Base-by-base conservation (phyloP, 192 early-diverging fungal genomes). In the Coemansia sp. region DNA sequence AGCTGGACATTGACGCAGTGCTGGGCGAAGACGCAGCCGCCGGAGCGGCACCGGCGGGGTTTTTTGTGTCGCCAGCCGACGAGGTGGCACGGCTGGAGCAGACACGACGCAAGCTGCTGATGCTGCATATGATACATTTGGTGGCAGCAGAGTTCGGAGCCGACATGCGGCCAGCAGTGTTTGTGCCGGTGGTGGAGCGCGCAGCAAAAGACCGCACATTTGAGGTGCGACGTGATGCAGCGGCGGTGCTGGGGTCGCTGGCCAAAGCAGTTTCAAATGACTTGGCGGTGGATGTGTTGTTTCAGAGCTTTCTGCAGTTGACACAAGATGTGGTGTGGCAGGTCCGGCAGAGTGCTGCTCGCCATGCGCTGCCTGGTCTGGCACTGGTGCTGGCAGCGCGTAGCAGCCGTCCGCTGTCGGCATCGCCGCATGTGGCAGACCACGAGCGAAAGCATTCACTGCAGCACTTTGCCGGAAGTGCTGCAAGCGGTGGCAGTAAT, bases 161-260 rank as follows among this genome's bases (percentile, higher is more conserved):
- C 0, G 43, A 14, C 11, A 68, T 79, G 69, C 73, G 77, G 55
- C 76, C 76, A 4, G 76, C 76, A 1, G 81, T 83, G 41, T 79
- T 83, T 65, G 75, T 83, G 37, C 76, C 81, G 1, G 77, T 75
- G 14, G 74, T 83, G 11, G 81, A 83, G 65, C 68, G 69, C 2
- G 57, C 81, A 1, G 47, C 73, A n/a, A 57, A 63, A 43, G 75
- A 78, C 59, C 32, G 39, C 29, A 58, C 65, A 14, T 83, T 75
- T 29, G 81, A 83, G 57, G 76, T 83, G 57, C 68, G 81, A 18
- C 81, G 81, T 50, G 81, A 83, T 51, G 74, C 81, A 1, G 81
- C 81, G 3, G 69, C 77, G 1, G 73, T 78, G 10, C 60, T 79
- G 19, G 81, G 81, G 18, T 71, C 69, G 22, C 64, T 83, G 53